Base-by-base conservation (phyloP, 2,329 filamentous ascomycete species). In the Colletotrichum sp. region DNA sequence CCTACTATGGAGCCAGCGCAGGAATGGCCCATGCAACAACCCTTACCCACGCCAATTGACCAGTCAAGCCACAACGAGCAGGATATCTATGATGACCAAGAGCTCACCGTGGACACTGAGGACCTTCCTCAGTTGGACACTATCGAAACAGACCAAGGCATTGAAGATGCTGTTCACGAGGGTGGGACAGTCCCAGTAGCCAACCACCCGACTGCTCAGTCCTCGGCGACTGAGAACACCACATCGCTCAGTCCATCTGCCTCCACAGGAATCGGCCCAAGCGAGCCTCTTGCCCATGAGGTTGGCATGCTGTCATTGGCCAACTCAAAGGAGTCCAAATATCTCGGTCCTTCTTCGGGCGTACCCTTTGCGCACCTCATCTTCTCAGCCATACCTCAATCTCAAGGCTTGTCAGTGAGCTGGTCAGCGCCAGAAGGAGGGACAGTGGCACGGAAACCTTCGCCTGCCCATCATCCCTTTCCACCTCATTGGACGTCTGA, bases 331-430 rank as follows among this genome's bases (percentile, higher is more conserved):
- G 87, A 88, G 28, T 86, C 86, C 6, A 83, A 87, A 72, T 91
- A 91, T 68, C 87, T 91, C 16, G 89, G 89, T 0, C 89, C 89
- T 5, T 91, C 89, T 0, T 90, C 88, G 48, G 89, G 89, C 1
- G 89, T 88, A 70, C 89, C 89, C 52, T 84, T 91, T 15, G 88
- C 88, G 2, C 86, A 87, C 2, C 82, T 89, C 5, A 84, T 90
- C 75, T 83, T 90, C 28, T 67, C 12, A 83, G 85, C 25, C 85
- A 82, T 11, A 81, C 83, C 5, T 82, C 83, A 12, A 67, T 66
- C 63, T 15, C 63, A 48, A 25, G 63, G 63, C n/a, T 27, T 66
- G 36, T 66, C 63, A 8, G 63, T 66, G 3, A 66, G 25, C 36
- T 52, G 63, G 63, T 15, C 63, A n/a, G 63, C 63, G 5, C 34